Percentiles rank a stretch among this genome's conserved stretches.
phyloP scores from a whole-genome alignment of 2,329 filamentous ascomycete species.

The Colletotrichum sp. region DNA sequence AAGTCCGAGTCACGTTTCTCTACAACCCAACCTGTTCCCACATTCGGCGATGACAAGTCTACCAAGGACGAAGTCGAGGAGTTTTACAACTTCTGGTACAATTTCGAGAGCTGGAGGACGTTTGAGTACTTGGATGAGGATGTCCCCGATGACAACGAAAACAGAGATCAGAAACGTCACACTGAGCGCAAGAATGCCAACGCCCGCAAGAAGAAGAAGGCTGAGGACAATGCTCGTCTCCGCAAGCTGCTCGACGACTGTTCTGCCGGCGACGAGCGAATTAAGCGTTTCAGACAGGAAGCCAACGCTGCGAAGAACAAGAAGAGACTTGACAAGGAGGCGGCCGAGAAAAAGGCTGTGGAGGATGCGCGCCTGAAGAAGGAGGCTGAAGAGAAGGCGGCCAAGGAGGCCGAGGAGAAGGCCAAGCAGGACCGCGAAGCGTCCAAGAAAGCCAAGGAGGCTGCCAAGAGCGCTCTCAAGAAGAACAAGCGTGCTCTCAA shows the following conservation, averaged over 20 bases:
- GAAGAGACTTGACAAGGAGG: conserved; percentile 89
- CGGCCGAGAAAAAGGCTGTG: conserved; percentile 82
- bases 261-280: conserved; percentile 86
- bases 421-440: conserved; percentile 86
- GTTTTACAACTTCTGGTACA: conserved; percentile 99
- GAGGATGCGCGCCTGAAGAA: conserved; percentile 87
- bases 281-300: conserved; percentile 95
- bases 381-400: conserved; percentile 79
- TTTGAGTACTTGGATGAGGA: conserved; percentile 99
- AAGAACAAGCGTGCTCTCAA: conserved; percentile 99
- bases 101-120: conserved; percentile 96
- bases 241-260: conserved; percentile 89
- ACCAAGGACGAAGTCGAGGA: conserved; percentile 87
- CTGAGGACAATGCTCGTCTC: conserved; percentile 91
- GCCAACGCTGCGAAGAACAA: conserved; percentile 96
- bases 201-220: conserved; percentile 99
- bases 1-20: conserved; percentile 93
- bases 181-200: conserved; percentile 98
- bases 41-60: conserved; percentile 83
- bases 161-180: conserved; percentile 98
- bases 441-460: conserved; percentile 96
- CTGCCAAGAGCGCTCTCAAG: conserved; percentile 98
- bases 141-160: conserved; percentile 98
- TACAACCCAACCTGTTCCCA: conserved; percentile 85
- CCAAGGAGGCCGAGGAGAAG: conserved; percentile 83